Conservation (phyloP, 805 yeast genomes). For the Phaffomyces thermotolerans region DNA sequence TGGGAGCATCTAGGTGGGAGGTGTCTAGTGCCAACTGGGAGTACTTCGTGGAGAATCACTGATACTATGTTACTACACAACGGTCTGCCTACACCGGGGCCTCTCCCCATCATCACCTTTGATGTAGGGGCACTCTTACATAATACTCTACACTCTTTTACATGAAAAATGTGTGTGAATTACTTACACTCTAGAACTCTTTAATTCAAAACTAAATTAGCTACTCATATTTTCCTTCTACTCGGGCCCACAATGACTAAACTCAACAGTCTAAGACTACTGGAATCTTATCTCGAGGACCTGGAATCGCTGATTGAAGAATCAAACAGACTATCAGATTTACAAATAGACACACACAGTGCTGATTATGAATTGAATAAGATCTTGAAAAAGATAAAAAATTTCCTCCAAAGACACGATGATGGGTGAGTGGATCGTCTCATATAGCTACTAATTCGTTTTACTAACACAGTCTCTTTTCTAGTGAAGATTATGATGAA, state of each 20-base stretch:
- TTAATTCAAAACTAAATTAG: too few species aligned
- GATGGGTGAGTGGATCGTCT: constrained; percentile 15
- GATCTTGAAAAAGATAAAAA: constrained; percentile 15
- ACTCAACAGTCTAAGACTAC: constrained; percentile 17
- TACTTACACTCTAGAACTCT: not conserved
- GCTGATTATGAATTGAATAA: constrained; percentile 20
- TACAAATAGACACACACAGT: constrained; percentile 13
- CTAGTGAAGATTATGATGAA: constrained; percentile 21
- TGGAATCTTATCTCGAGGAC: constrained; percentile 24
- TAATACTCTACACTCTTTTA: too few species aligned
- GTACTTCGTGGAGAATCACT: too few species aligned
- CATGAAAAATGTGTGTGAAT: too few species aligned
- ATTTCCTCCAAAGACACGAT: constrained; percentile 22
- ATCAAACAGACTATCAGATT: constrained; percentile 12
- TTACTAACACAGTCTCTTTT: not conserved
- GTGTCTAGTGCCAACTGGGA: too few species aligned
- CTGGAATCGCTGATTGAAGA: constrained; percentile 19
- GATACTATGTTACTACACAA: too few species aligned
- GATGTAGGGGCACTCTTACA: too few species aligned
- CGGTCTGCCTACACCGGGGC: too few species aligned
- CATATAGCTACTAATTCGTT: not conserved
- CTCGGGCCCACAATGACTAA: constrained; percentile 10
- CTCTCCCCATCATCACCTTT: too few species aligned
- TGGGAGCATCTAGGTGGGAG: too few species aligned
- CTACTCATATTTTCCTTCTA: not conserved